Evolutionary conservation across 495 filamentous ascomycete species (phyloP), one percentile per base, ranked within the genome.

Genomic region (Talaromyces trachyspermus): DNA sequence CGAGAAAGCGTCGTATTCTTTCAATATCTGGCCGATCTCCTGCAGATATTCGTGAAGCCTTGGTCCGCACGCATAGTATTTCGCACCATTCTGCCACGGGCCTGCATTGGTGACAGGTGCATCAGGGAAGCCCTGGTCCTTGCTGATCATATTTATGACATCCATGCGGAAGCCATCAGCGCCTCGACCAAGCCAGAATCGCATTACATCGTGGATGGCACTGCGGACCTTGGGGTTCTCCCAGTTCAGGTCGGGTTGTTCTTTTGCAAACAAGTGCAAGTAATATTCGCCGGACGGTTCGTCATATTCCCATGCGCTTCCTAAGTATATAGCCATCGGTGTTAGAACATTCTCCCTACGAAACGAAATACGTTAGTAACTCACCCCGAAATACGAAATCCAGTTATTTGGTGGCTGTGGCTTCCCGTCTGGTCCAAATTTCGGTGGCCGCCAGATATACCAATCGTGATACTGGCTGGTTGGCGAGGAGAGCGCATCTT

Each of bases 181-280:
- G 0, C 77, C 78, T 17, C 66, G 74, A 19, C 80, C 65, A 0
- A 84, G 70, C 83, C 84, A 86, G 61, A 82, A 85, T n/a, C 67
- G 55, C 70, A 86, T 80, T 22, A 76, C 64, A 25, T 76, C 68
- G 49, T 81, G 76, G n/a, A 86, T 77, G 1, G 82, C 80, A 25
- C 69, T 57, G 0, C 82, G 68, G 3, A 75, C 70, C 9, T 65
- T 70, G 5, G 66, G 64, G 25, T 75, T 78, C 49, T 86, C 81
- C 80, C 82, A 86, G 62, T 87, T 86, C 8, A 86, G 69, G 52
- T 87, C 83, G 2, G 84, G 81, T 54, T 85, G 80, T 37, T 76
- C 63, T 12, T 66, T 59, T 1, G 77, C 67, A 49, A 84, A 86
- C 5, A 85, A 65, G 49, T 79, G 76, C 1, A 87, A 69, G 53